Evolutionary conservation across 768 basidiomycete species (phyloP).

Genomic region (Russula sp.): DNA sequence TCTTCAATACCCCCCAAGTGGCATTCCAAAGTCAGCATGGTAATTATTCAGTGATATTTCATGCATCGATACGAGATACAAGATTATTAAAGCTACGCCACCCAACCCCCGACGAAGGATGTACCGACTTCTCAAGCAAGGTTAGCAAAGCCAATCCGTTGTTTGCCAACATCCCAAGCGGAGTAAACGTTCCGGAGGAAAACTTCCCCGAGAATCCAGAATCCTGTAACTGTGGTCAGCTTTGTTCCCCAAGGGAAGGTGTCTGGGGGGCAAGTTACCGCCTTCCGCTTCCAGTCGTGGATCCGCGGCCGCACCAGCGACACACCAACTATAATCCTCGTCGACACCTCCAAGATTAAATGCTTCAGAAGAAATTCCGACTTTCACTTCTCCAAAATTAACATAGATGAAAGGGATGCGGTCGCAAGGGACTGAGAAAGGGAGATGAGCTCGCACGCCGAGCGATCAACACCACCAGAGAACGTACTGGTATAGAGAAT

Average conservation of each 20-base stretch:
- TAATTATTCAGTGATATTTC: neutral
- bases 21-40: neutral
- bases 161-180: neutral
- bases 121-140: neutral
- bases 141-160: neutral
- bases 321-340: neutral
- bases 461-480: neutral
- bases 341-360: conserved; percentile 1
- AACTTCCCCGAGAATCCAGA: neutral
- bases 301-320: neutral
- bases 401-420: neutral
- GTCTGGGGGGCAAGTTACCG: neutral
- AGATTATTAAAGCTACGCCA: neutral
- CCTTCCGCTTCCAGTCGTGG: no score
- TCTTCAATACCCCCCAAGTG: neutral
- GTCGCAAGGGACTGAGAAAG: neutral
- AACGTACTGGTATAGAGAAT: neutral
- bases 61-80: neutral
- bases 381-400: neutral
- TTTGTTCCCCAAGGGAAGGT: neutral
- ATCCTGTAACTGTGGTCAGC: neutral
- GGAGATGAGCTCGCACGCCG: neutral
- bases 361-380: neutral
- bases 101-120: neutral
- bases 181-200: neutral